Evolutionary conservation across 768 basidiomycete species (phyloP).

Genomic region (Cystobasidiopsis lactophilus): DNA sequence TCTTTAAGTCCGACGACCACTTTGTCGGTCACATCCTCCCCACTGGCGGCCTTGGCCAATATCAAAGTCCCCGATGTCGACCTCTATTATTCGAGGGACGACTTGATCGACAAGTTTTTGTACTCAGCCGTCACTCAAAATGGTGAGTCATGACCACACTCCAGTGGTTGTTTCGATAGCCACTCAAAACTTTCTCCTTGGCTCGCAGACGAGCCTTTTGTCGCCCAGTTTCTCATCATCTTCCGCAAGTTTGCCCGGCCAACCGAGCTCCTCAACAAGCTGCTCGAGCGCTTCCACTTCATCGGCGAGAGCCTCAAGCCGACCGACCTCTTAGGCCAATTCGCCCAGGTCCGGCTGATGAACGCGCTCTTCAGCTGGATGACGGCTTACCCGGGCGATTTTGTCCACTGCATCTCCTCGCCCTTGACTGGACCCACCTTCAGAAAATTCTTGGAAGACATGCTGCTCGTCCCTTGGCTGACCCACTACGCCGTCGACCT

Average conservation of each 20-base stretch:
- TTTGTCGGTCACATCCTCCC: too few relatives aligned
- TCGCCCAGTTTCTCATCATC: conserved; percentile 18
- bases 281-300: conserved; percentile 17
- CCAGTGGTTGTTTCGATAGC: background rate
- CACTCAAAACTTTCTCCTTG: background rate
- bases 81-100: conserved; percentile 15
- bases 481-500: conserved; percentile 19
- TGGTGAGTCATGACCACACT: conserved; percentile 6
- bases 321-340: conserved; percentile 16
- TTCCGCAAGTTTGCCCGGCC: conserved; percentile 19
- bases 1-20: background rate
- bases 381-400: conserved; percentile 18
- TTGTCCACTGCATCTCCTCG: background rate
- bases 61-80: conserved; percentile 8
- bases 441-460: conserved; percentile 10
- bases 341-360: conserved; percentile 19
- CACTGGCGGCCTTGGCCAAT: background rate
- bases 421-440: background rate
- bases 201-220: conserved; percentile 17
- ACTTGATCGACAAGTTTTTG: conserved; percentile 21
- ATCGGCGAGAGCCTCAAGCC: conserved; percentile 7
- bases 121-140: conserved; percentile 18
- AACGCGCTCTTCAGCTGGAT: conserved; percentile 17
- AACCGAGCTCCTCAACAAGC: conserved; percentile 14
- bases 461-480: conserved; percentile 16